Conservation (phyloP, 176 grass and related monocot species). For the Ananas comosus region DNA sequence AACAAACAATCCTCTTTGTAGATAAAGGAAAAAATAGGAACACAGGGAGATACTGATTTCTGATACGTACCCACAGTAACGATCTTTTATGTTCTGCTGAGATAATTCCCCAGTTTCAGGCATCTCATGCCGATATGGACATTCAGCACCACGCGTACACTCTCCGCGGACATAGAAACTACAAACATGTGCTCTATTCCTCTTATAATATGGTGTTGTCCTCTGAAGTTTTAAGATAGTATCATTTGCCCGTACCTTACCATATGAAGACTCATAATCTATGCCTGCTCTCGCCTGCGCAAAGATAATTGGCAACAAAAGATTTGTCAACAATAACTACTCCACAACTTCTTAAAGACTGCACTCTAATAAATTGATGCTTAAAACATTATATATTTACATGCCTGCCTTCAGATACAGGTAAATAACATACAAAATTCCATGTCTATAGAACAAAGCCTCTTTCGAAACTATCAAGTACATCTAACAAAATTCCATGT, state of each 20-base stretch:
- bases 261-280: constrained; percentile 88
- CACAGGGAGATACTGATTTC: not conserved
- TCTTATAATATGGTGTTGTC: constrained; percentile 97
- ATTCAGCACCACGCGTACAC: constrained; percentile 93
- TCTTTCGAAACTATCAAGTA: too few relatives aligned
- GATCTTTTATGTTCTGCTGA: constrained; percentile 99
- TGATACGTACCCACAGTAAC: constrained; percentile 83
- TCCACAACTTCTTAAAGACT: not conserved
- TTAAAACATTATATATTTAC: too few relatives aligned
- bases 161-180: constrained; percentile 95
- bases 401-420: too few relatives aligned
- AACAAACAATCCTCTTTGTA: too few relatives aligned
- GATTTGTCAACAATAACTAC: not conserved
- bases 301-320: not conserved
- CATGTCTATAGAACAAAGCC: too few relatives aligned
- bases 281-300: constrained; percentile 77
- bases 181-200: constrained; percentile 91
- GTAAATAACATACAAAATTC: too few relatives aligned
- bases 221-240: constrained; percentile 97
- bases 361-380: not conserved
- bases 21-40: too few relatives aligned
- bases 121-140: constrained; percentile 98
- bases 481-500: too few relatives aligned
- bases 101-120: constrained; percentile 96
- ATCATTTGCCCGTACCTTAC: constrained; percentile 73